These are phyloP conservation scores for Cenchrus purpureus DNA, from an alignment of 176 grass and related monocot genomes.

Conservation along the genomic window DNA sequence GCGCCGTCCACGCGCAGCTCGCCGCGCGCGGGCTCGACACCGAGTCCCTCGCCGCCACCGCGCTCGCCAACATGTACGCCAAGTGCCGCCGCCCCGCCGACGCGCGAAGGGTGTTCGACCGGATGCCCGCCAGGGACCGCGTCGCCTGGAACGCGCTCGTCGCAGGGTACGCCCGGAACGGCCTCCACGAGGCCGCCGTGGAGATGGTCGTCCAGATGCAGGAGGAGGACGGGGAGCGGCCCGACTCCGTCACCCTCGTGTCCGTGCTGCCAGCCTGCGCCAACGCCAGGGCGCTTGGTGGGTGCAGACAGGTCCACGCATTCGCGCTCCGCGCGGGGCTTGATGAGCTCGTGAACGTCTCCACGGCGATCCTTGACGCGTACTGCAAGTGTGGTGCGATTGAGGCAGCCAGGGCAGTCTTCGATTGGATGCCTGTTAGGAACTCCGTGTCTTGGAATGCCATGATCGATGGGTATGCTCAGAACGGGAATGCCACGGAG, in stretches of 20 bases:
- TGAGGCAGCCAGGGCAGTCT: constrained; percentile 29
- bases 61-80: constrained; percentile 38
- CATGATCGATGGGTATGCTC: constrained; percentile 59
- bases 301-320: constrained; percentile 46
- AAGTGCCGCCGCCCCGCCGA: constrained; percentile 41
- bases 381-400: constrained; percentile 62
- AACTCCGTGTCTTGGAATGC: constrained; percentile 66
- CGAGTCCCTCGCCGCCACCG: constrained; percentile 16
- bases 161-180: constrained; percentile 51
- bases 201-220: constrained; percentile 56
- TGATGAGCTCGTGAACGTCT: constrained; percentile 53
- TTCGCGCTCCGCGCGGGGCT: constrained; percentile 42
- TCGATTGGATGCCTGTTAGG: constrained; percentile 41
- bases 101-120: constrained; percentile 58
- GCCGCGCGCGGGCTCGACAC: neutral
- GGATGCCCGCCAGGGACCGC: constrained; percentile 48
- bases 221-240: constrained; percentile 40
- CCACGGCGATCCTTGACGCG: constrained; percentile 58
- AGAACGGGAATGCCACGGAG: constrained; percentile 46
- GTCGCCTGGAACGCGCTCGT: constrained; percentile 67
- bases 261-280: constrained; percentile 49
- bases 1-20: constrained; percentile 37
- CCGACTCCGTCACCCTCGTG: constrained; percentile 54
- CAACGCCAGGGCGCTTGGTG: neutral
- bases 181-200: constrained; percentile 34